Evolutionary conservation across 2,329 filamentous ascomycete genomes (phyloP).

Genomic region (Cladophialophora bantiana): DNA sequence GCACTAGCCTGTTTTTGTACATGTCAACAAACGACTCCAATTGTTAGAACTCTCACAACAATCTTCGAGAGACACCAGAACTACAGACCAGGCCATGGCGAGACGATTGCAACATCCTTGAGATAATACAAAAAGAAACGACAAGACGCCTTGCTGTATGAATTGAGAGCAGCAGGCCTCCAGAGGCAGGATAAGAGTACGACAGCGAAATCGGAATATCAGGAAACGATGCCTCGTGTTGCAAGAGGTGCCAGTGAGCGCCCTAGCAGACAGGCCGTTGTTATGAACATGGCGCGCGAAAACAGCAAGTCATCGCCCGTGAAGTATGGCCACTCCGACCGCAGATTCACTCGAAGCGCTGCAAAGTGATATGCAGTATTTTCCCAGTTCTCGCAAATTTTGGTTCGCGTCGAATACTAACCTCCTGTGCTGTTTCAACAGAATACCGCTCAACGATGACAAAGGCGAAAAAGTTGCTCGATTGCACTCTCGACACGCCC

Average conservation of each 20-base stretch:
- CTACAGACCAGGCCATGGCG: not conserved
- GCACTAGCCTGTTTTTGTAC: conserved; percentile 23
- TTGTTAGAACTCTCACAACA: conserved; percentile 1
- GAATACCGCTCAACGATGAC: conserved; percentile 96
- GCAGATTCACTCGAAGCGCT: not conserved
- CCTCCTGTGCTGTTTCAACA: conserved; percentile 47
- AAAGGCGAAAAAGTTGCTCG: conserved; percentile 87
- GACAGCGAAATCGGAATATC: not conserved
- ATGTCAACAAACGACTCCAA: conserved; percentile 21
- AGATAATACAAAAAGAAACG: not conserved
- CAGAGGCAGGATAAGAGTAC: not conserved
- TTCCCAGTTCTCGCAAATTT: not conserved
- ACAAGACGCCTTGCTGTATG: not conserved
- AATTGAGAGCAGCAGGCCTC: not conserved
- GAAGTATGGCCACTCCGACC: conserved; percentile 50
- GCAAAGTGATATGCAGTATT: not conserved
- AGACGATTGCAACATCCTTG: not conserved
- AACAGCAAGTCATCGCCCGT: conserved; percentile 55
- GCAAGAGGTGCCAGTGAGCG: conserved; percentile 25
- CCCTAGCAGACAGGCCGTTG: conserved; percentile 30
- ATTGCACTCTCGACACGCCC: conserved; percentile 83
- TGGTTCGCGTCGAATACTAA: conserved; percentile 5
- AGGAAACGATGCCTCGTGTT: conserved; percentile 35
- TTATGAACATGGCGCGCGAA: conserved; percentile 38
- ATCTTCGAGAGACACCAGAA: not conserved